Base-by-base conservation (phyloP, 768 basidiomycete species). In the Suillus sp. region DNA sequence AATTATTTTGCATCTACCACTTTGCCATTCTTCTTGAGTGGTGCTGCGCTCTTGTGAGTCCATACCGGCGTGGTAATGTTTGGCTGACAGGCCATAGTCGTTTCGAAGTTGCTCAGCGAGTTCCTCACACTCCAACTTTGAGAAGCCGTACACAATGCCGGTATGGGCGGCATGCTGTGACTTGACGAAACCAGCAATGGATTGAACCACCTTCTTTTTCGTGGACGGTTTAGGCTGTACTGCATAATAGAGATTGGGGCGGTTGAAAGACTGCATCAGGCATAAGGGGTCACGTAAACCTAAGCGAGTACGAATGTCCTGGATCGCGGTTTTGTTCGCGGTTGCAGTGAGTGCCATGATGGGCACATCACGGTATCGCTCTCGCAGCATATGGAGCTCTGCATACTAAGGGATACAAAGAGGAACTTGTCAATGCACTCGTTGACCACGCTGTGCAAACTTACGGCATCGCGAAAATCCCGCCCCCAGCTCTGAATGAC, bases 311-410 rank as follows among this genome's bases (percentile, higher is more conserved):
- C 89, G 84, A 70, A 99, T 92, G 75, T 99, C 95, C 25, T 85
- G 81, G 51, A 91, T 83, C 0, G 90, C 90, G 60, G 87, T 81
- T 45, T 83, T 79, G 70, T 93, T 94, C 4, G 96, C 97, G 1
- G 96, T 99, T 8, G 95, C 97, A 0, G 97, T 99, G 53, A 99
- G 82, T 0, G 97, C 97, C 86, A 98, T 97, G 69, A 99, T 91
- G 0, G 97, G 96, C 0, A 95, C 83, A 8, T 82, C 74, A 0
- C 93, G 92, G 77, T 86, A 98, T 18, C 85, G 84, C 16, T 83
- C 78, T 51, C 95, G 89, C 40, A 98, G 82, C 37, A 80, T 74
- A 16, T 84, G 84, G 43, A 98, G 78, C 32, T 81, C 77, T 60
- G 84, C 82, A 72, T 94, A 94, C 91, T 96, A 64, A 40, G 11